These are phyloP conservation scores for Coemansia sp. DNA, from an alignment of 192 early-diverging fungal species.

Conservation along the genomic window DNA sequence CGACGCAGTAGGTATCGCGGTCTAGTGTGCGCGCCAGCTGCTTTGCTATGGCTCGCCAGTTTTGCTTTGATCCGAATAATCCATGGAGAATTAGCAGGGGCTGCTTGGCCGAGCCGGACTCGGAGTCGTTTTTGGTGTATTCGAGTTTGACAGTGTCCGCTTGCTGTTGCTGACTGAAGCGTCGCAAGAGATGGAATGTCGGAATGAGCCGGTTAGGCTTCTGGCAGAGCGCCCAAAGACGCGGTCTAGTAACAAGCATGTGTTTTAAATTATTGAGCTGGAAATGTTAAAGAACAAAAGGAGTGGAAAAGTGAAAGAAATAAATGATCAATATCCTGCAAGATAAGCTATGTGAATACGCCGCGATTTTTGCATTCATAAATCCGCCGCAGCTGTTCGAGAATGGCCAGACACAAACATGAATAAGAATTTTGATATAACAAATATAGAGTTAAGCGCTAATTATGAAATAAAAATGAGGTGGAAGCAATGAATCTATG, in stretches of 20 bases:
- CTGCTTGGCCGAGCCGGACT: constrained; percentile 5
- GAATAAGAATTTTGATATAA: no score
- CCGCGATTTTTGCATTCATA: no score
- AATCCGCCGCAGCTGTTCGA: no score
- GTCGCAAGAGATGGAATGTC: background rate
- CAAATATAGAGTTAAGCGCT: no score
- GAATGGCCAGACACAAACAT: no score
- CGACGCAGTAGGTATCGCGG: constrained; percentile 69
- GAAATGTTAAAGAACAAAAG: background rate
- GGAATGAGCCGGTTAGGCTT: background rate
- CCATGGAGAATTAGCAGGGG: constrained; percentile 84
- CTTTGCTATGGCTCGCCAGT: constrained; percentile 85
- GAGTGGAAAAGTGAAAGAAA: background rate
- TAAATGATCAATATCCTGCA: no score
- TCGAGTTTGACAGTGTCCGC: constrained; percentile 28
- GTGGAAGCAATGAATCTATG: no score
- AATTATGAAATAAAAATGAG: no score
- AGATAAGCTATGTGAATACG: no score
- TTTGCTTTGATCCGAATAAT: constrained; percentile 91
- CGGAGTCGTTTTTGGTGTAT: constrained; percentile 17
- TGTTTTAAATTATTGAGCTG: background rate
- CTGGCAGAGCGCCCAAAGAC: no score
- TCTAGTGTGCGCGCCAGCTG: constrained; percentile 61
- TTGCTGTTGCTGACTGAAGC: background rate
- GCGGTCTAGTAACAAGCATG: no score